phyloP scores from a whole-genome alignment of 805 yeast genomes.

The Ogataea paradorogensis region DNA sequence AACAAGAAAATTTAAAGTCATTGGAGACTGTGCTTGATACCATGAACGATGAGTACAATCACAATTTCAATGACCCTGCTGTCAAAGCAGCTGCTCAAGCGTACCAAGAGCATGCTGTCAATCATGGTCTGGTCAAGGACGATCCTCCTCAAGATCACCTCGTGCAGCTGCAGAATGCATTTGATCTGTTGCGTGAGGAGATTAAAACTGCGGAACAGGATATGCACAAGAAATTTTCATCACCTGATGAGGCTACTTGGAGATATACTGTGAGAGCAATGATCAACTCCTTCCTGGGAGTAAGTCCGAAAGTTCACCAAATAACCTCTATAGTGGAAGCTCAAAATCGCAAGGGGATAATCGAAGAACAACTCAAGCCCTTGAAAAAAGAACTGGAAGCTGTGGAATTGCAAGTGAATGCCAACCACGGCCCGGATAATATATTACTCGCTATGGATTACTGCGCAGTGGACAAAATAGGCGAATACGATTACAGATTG shows the following conservation, averaged over 20 bases:
- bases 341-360: slow-evolving; percentile 9
- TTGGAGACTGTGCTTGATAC: slow-evolving; percentile 48
- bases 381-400: slow-evolving; percentile 17
- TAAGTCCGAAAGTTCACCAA: slow-evolving; percentile 5
- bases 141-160: not conserved
- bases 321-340: slow-evolving; percentile 7
- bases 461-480: slow-evolving; percentile 50
- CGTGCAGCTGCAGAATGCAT: slow-evolving; percentile 2
- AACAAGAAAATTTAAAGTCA: slow-evolving; percentile 21
- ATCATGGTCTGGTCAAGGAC: slow-evolving; percentile 27
- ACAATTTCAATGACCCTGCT: slow-evolving; percentile 81
- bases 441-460: slow-evolving; percentile 53
- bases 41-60: slow-evolving; percentile 63
- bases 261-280: slow-evolving; percentile 10
- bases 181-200: slow-evolving; percentile 9
- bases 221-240: slow-evolving; percentile 1
- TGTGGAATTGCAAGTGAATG: slow-evolving; percentile 11
- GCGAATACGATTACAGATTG: slow-evolving; percentile 68
- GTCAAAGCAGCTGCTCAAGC: slow-evolving; percentile 69
- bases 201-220: slow-evolving; percentile 5
- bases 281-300: slow-evolving; percentile 25
- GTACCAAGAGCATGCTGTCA: slow-evolving; percentile 48
- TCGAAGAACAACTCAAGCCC: slow-evolving; percentile 23
- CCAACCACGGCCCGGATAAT: slow-evolving; percentile 58
- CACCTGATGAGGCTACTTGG: slow-evolving; percentile 2